These are phyloP conservation scores for Lenzites betulinus DNA, from an alignment of 768 basidiomycete genomes.

Conservation along the genomic window DNA sequence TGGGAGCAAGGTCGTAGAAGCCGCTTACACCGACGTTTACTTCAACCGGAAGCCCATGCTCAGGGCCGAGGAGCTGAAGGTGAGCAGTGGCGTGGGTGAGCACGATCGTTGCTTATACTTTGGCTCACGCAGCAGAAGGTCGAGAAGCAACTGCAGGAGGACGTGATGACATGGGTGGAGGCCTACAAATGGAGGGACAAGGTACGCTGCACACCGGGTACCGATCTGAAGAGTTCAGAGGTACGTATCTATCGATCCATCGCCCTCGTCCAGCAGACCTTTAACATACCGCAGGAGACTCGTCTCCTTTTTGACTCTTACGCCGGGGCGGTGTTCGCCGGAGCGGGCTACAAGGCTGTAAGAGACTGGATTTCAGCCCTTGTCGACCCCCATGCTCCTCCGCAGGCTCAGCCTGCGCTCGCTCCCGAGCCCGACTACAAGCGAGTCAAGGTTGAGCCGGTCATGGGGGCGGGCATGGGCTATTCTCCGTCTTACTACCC, in stretches of 20 bases:
- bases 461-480: constrained; percentile 36
- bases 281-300: constrained; percentile 47
- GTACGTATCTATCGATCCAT: constrained; percentile 28
- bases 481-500: neutral
- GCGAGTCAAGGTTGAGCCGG: constrained; percentile 41
- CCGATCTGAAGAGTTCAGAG: constrained; percentile 39
- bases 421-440: constrained; percentile 22
- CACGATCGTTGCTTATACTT: neutral
- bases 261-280: constrained; percentile 34
- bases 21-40: constrained; percentile 52
- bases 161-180: constrained; percentile 51
- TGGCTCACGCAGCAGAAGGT: constrained; percentile 29
- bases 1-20: constrained; percentile 53
- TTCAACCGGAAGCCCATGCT: constrained; percentile 43
- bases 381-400: constrained; percentile 38
- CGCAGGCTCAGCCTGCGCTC: constrained; percentile 6
- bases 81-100: constrained; percentile 25
- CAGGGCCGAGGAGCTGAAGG: constrained; percentile 46
- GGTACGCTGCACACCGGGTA: constrained; percentile 49
- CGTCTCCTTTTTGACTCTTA: constrained; percentile 59
- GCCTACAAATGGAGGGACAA: constrained; percentile 54
- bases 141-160: constrained; percentile 39
- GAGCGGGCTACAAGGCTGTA: constrained; percentile 50
- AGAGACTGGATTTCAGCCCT: constrained; percentile 61
- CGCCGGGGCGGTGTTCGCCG: constrained; percentile 66